Conservation (phyloP, 2,329 filamentous ascomycete genomes). For the Fusarium compactum region DNA sequence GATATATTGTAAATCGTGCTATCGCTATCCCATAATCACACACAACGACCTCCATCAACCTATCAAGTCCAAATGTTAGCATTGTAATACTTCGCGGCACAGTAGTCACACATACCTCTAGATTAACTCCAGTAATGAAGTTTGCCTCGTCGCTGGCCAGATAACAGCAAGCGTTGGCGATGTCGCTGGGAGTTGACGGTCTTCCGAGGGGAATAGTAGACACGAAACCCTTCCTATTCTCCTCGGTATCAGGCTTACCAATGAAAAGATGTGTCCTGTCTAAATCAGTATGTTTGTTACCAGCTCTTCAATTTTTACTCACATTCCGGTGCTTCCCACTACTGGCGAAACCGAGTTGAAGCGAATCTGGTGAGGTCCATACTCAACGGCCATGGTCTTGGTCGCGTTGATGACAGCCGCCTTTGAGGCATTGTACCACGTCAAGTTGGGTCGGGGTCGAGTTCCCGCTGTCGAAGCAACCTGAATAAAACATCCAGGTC, state of each 20-base stretch:
- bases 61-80: neutral
- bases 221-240: slow-evolving; percentile 69
- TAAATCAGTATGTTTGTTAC: rapidly evolving
- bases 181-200: slow-evolving; percentile 59
- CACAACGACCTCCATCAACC: slow-evolving; percentile 25
- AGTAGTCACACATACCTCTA: slow-evolving; percentile 57
- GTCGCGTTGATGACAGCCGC: slow-evolving; percentile 72
- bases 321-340: slow-evolving; percentile 58
- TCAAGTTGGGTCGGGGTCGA: slow-evolving; percentile 70
- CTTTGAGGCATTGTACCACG: slow-evolving; percentile 79
- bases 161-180: slow-evolving; percentile 78
- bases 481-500: slow-evolving; percentile 72
- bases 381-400: slow-evolving; percentile 76
- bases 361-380: slow-evolving; percentile 77
- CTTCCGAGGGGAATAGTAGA: slow-evolving; percentile 66
- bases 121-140: slow-evolving; percentile 78
- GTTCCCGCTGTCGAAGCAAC: slow-evolving; percentile 72
- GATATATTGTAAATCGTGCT: too few species aligned
- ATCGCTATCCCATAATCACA: neutral
- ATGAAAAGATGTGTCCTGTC: slow-evolving; percentile 57
- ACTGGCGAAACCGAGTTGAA: slow-evolving; percentile 81
- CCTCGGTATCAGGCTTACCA: slow-evolving; percentile 72
- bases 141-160: slow-evolving; percentile 77
- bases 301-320: neutral
- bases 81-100: neutral